Conservation (phyloP, 345 rosid species). For the Lagerstroemia speciosa region DNA sequence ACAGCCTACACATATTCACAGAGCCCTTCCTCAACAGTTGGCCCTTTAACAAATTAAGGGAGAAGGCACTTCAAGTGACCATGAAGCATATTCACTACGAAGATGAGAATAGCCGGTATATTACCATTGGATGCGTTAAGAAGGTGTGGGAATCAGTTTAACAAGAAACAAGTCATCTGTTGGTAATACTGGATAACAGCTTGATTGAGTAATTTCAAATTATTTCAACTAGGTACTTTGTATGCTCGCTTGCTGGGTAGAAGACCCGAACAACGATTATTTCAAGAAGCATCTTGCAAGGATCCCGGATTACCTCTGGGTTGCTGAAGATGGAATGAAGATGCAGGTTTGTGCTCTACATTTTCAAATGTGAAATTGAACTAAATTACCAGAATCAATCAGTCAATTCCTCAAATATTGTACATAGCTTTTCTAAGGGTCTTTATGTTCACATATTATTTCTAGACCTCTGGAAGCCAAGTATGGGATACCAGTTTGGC, state of each 20-base stretch:
- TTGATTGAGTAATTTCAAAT: not conserved
- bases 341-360: constrained; percentile 28
- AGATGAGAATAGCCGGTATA: constrained; percentile 27
- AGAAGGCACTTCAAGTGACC: constrained; percentile 24
- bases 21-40: constrained; percentile 37
- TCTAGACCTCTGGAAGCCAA: constrained; percentile 53
- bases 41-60: constrained; percentile 29
- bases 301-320: constrained; percentile 46
- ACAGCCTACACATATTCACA: constrained; percentile 17
- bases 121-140: constrained; percentile 31
- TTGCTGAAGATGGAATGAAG: constrained; percentile 64
- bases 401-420: too few relatives aligned
- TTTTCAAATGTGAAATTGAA: too few relatives aligned
- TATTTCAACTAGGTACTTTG: constrained; percentile 30
- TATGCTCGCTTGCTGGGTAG: constrained; percentile 64
- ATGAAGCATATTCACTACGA: constrained; percentile 28
- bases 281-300: too few relatives aligned
- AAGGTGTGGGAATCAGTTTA: constrained; percentile 15
- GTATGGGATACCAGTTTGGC: constrained; percentile 44
- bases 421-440: not conserved
- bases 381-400: too few relatives aligned
- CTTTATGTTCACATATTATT: not conserved
- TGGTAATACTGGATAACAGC: too few relatives aligned
- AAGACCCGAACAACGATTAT: constrained; percentile 57
- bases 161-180: too few relatives aligned